Evolutionary conservation across 495 filamentous ascomycete genomes (phyloP).

Genomic region (Hypoxylon fuscum): DNA sequence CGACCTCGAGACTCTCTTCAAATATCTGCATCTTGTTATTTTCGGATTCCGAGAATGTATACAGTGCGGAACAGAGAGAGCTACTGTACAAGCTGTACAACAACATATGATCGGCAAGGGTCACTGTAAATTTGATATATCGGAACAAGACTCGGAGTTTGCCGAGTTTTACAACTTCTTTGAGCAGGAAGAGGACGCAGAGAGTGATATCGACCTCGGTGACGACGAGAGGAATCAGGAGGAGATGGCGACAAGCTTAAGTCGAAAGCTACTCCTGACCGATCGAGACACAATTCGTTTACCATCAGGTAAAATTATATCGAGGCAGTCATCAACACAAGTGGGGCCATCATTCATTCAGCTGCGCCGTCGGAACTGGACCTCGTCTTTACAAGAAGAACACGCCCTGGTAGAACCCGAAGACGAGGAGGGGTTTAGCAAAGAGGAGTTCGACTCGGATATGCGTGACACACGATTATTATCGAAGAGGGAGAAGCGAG

Average conservation of each 20-base stretch:
- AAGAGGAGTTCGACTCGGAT: slow-evolving; percentile 6
- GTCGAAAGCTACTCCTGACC: slow-evolving; percentile 12
- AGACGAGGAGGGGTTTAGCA: slow-evolving; percentile 11
- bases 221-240: slow-evolving; percentile 13
- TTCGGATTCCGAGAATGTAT: slow-evolving; percentile 51
- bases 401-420: slow-evolving; percentile 4
- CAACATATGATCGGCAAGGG: slow-evolving; percentile 50
- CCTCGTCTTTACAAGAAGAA: slow-evolving; percentile 15
- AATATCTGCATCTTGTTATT: slow-evolving; percentile 49
- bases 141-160: slow-evolving; percentile 43
- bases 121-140: slow-evolving; percentile 47
- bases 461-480: slow-evolving; percentile 11
- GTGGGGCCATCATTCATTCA: slow-evolving; percentile 14
- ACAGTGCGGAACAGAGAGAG: slow-evolving; percentile 44
- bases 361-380: slow-evolving; percentile 16
- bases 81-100: no score
- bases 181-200: slow-evolving; percentile 7
- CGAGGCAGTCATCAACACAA: slow-evolving; percentile 35
- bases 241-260: slow-evolving; percentile 4
- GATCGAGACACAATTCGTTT: slow-evolving; percentile 36
- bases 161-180: slow-evolving; percentile 43
- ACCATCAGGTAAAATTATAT: slow-evolving; percentile 43
- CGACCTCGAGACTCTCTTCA: slow-evolving; percentile 45
- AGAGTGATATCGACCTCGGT: slow-evolving; percentile 21
- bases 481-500: slow-evolving; percentile 32